These are phyloP conservation scores for Blakeslea trispora DNA, from an alignment of 371 early-diverging fungal species.

Conservation along the genomic window DNA sequence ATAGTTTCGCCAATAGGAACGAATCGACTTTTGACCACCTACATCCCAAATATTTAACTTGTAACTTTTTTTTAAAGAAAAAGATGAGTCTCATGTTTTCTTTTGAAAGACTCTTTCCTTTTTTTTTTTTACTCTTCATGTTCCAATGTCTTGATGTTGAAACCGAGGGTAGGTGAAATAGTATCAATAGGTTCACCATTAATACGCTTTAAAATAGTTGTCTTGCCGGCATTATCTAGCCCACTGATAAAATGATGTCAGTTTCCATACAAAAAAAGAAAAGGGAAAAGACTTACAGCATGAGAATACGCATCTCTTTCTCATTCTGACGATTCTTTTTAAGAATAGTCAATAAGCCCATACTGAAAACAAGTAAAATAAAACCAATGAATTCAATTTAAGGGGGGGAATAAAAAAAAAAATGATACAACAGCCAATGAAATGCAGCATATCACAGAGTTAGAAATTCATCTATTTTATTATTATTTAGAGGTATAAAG, in stretches of 20 bases:
- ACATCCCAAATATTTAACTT: slow-evolving; percentile 83
- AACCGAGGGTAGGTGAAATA: slow-evolving; percentile 98
- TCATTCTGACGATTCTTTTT: slow-evolving; percentile 38
- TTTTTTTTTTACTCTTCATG: slow-evolving; percentile 63
- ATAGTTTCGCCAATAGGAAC: slow-evolving; percentile 99
- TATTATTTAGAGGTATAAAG: too few relatives aligned
- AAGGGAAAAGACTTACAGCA: slow-evolving; percentile 68
- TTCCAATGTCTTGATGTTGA: slow-evolving; percentile 93
- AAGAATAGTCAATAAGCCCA: slow-evolving; percentile 95
- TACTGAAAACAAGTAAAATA: slow-evolving; percentile 28
- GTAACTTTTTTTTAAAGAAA: slow-evolving; percentile 20
- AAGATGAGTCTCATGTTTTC: background rate
- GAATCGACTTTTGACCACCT: slow-evolving; percentile 97
- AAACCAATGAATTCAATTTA: slow-evolving; percentile 25
- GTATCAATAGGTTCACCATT: slow-evolving; percentile 89
- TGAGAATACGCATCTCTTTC: slow-evolving; percentile 42
- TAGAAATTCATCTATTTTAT: too few relatives aligned
- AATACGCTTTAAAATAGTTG: slow-evolving; percentile 94
- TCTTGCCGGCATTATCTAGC: slow-evolving; percentile 99
- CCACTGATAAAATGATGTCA: slow-evolving; percentile 62
- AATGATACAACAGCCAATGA: too few relatives aligned
- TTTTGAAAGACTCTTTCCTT: too few relatives aligned
- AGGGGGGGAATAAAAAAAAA: background rate
- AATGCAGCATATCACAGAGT: too few relatives aligned
- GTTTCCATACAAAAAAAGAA: too few relatives aligned